Base-by-base conservation (phyloP, 2,329 filamentous ascomycete species). In the Fusarium humuli region DNA sequence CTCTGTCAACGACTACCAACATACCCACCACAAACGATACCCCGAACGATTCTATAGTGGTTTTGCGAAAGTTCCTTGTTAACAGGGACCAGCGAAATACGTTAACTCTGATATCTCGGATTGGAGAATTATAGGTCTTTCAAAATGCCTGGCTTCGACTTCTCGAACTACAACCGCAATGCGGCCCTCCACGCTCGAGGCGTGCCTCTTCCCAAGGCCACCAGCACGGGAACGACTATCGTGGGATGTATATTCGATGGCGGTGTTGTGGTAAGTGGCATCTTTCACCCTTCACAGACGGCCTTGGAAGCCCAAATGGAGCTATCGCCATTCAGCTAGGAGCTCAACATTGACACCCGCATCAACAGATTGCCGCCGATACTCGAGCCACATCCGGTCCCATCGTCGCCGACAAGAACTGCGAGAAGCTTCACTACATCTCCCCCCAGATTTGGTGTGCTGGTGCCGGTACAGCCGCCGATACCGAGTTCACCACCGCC, bases 401-500 rank as follows among this genome's bases (percentile, higher is more conserved):
- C 74, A 99, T 99, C 83, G 96, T 99, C 76, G 97, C 97, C 83
- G 96, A 99, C 89, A 99, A 99, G 93, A 99, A 99, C 88, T 98
- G 96, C 86, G 95, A 99, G 85, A 99, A 99, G 86, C 91, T 99
- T 72, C 96, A 99, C 86, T 99, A 97, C 87, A 99, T 99, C 81
- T 88, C 96, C 45, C 95, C 96, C 65, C 94, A 98, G 83, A 99
- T 99, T 83, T 99, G 96, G 96, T 99, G 96, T 83, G 96, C 96
- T 12, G 96, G 96, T 75, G 97, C 96, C 74, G 96, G 97, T 82
- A 99, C 96, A 54, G 96, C 96, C 68, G 96, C 96, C 77, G 96
- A 99, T 82, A 98, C 95, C 73, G 96, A 99, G 85, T 99, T 99
- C 87, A 99, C 96, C 75, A 99, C 96, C 65, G 92, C 95, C 79